These are phyloP conservation scores for Trametes villosa DNA, from an alignment of 768 basidiomycete genomes.

Conservation along the genomic window DNA sequence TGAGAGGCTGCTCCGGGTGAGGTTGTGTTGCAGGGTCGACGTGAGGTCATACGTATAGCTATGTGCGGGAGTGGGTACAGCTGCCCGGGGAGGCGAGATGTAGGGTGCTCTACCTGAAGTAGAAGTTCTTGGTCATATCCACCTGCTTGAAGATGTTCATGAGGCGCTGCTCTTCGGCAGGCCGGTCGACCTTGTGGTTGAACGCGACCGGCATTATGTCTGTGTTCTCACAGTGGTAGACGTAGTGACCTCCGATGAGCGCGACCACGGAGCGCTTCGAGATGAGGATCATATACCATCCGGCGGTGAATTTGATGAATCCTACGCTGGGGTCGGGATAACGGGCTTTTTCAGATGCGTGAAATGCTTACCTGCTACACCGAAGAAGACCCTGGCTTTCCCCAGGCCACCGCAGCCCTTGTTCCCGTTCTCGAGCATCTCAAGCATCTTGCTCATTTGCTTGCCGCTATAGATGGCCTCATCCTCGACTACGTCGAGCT, in stretches of 20 bases:
- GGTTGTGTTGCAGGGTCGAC: conserved; percentile 92
- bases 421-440: conserved; percentile 97
- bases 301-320: conserved; percentile 92
- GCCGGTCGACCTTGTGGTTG: conserved; percentile 85
- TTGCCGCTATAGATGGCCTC: conserved; percentile 85
- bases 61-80: background rate
- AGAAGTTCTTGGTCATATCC: conserved; percentile 99
- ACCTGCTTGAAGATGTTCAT: conserved; percentile 95
- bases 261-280: conserved; percentile 92
- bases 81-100: too few relatives aligned
- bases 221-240: conserved; percentile 94
- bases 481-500: conserved; percentile 83
- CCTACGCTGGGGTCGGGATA: conserved; percentile 48
- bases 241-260: conserved; percentile 91
- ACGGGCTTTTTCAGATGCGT: background rate
- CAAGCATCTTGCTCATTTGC: conserved; percentile 89
- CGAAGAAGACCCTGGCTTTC: conserved; percentile 78
- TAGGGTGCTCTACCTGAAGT: conserved; percentile 71
- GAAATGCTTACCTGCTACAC: conserved; percentile 65
- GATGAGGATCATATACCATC: conserved; percentile 94
- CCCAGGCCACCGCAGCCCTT: conserved; percentile 85
- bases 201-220: conserved; percentile 79
- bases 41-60: conserved; percentile 98
- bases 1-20: conserved; percentile 59
- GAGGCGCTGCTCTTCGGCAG: conserved; percentile 85